A percentile compares a stretch with the other conserved stretches of the same genome.
These are phyloP conservation scores for Isabelozyma pseudorhagii DNA, from an alignment of 805 yeast genomes.

Conservation along the genomic window DNA sequence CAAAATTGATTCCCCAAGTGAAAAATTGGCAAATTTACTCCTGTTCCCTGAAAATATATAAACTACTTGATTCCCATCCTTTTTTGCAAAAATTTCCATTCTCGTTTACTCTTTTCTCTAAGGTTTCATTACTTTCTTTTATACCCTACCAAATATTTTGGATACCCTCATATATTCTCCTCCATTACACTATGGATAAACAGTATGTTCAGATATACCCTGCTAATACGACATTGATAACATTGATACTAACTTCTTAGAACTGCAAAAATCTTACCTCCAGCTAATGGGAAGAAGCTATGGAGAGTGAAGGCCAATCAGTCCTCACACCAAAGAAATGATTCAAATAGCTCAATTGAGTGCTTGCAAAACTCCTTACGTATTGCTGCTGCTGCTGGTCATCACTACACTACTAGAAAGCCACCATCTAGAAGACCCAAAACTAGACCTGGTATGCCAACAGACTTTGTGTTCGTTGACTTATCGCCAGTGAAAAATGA, in stretches of 20 bases:
- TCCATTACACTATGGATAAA: background rate
- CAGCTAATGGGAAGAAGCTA: slow-evolving; percentile 43
- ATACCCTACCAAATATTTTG: background rate
- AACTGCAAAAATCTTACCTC: slow-evolving; percentile 22
- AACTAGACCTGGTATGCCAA: slow-evolving; percentile 43
- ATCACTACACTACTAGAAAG: slow-evolving; percentile 29
- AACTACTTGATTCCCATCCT: background rate
- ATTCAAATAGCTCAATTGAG: slow-evolving; percentile 24
- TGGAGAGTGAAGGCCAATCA: slow-evolving; percentile 40
- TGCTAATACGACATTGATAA: background rate
- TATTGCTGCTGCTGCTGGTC: slow-evolving; percentile 36
- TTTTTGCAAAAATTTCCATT: background rate
- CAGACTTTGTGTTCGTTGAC: slow-evolving; percentile 45
- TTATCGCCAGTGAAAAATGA: slow-evolving; percentile 36
- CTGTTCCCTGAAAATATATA: background rate
- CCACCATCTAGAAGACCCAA: slow-evolving; percentile 44
- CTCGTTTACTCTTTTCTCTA: background rate
- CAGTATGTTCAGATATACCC: slow-evolving; percentile 3
- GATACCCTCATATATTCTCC: background rate
- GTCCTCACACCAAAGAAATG: slow-evolving; percentile 3
- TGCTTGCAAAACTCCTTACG: slow-evolving; percentile 42
- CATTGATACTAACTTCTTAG: background rate
- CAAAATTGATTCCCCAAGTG: background rate
- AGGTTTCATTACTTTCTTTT: background rate
- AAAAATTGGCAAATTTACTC: background rate